Base-by-base conservation (phyloP, 2,329 filamentous ascomycete species). In the Fusarium cicatricum region DNA sequence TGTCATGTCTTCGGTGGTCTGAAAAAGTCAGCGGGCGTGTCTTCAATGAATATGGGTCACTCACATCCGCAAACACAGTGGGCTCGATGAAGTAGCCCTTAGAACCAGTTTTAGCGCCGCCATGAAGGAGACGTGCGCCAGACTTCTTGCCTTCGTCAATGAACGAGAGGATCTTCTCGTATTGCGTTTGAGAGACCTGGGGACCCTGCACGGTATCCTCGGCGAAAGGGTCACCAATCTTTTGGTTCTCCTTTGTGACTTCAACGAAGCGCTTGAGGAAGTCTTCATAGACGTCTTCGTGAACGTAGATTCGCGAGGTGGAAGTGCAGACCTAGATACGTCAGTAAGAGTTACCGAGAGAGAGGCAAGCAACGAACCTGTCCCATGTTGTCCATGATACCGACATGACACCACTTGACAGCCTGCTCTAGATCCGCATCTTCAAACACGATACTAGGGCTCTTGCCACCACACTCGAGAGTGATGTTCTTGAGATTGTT, bases 151-250 rank as follows among this genome's bases (percentile, higher is more conserved):
- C 86, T 31, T 77, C 65, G 53, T 89, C 81, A 41, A 90, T 84
- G 71, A 87, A 91, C 2, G 79, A 80, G 15, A 90, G 75, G 2
- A 91, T 81, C 15, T 84, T 78, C 43, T 88, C 85, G 63, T 84
- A 85, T 67, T 89, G 87, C 14, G 77, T 71, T 69, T 85, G 85
- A 3, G 84, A 85, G 47, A 88, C 82, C 68, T 88, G 85, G 0
- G 86, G 86, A 0, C 86, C 86, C 11, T 89, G 87, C 74, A 83
- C 85, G 0, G 85, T 88, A 14, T 78, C 76, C 50, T 86, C 80
- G 10, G 80, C 77, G 68, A 88, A 89, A 0, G 85, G 86, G 60
- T 88, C 81, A 39, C 87, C 87, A 14, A 89, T 78, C 32, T 84
- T 80, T 54, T 80, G 83, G 32, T 83, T 79, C 42, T 80, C 75